Conservation (phyloP, 2,329 filamentous ascomycete species). For the Fusarium sororula region DNA sequence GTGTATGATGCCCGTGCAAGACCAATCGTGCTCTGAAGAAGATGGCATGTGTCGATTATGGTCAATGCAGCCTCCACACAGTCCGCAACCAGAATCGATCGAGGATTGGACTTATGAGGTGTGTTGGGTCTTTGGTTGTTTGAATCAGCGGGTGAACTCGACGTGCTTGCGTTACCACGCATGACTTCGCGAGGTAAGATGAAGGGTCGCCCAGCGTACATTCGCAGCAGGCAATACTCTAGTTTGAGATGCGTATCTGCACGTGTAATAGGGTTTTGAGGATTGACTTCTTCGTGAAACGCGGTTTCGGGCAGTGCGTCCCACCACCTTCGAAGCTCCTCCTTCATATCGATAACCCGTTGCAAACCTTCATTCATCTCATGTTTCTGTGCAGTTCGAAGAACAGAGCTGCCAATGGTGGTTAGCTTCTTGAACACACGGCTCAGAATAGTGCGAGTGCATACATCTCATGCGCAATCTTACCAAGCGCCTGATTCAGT, state of each 20-base stretch:
- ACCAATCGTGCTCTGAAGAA: slow-evolving; percentile 60
- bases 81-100: slow-evolving; percentile 56
- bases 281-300: slow-evolving; percentile 51
- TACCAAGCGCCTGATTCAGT: slow-evolving; percentile 48
- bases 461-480: slow-evolving; percentile 53
- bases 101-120: slow-evolving; percentile 44
- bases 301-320: slow-evolving; percentile 46
- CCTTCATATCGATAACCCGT: slow-evolving; percentile 49
- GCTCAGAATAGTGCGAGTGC: slow-evolving; percentile 4
- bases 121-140: slow-evolving; percentile 41
- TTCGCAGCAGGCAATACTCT: slow-evolving; percentile 62
- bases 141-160: slow-evolving; percentile 45
- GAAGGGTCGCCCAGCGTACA: slow-evolving; percentile 64
- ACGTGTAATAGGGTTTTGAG: slow-evolving; percentile 54
- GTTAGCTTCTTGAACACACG: slow-evolving; percentile 9
- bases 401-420: slow-evolving; percentile 42
- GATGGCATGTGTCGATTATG: slow-evolving; percentile 60
- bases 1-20: slow-evolving; percentile 65
- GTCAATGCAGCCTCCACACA: slow-evolving; percentile 63
- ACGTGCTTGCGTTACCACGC: slow-evolving; percentile 41
- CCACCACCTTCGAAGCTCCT: slow-evolving; percentile 52
- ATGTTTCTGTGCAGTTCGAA: slow-evolving; percentile 46
- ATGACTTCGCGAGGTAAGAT: slow-evolving; percentile 52
- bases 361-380: slow-evolving; percentile 46
- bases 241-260: slow-evolving; percentile 61